A percentile compares a stretch with the other conserved stretches of the same genome.
phyloP scores from a whole-genome alignment of 805 yeast species.

The Kockiozyma suomiensis region DNA sequence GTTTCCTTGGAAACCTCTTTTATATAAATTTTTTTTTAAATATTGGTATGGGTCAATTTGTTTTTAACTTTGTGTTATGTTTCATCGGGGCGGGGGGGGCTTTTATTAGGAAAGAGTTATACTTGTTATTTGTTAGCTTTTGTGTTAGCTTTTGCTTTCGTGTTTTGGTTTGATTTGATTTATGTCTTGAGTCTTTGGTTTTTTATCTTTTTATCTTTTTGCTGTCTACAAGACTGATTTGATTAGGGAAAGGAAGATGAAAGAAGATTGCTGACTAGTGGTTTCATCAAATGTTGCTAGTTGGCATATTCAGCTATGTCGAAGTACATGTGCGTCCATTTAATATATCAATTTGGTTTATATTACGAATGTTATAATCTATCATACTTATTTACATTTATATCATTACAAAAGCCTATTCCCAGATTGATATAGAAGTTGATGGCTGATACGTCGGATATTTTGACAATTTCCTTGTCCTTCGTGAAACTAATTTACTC shows the following conservation, averaged over 20 bases:
- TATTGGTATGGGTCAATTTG: not conserved
- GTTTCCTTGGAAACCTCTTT: not conserved
- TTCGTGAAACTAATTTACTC: no score
- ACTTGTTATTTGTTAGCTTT: not conserved
- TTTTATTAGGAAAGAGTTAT: not conserved
- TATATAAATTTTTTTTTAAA: not conserved
- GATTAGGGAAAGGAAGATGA: no score
- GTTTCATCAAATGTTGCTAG: not conserved
- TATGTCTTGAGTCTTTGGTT: not conserved
- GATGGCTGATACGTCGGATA: no score
- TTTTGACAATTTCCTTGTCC: no score
- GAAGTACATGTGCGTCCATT: not conserved
- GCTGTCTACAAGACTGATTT: no score
- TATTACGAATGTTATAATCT: not conserved
- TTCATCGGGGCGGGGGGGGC: not conserved
- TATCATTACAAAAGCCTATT: not conserved
- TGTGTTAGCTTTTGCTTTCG: not conserved
- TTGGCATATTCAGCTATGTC: not conserved
- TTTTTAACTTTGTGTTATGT: not conserved
- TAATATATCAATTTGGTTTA: not conserved
- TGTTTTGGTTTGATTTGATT: not conserved
- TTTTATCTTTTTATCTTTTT: no score
- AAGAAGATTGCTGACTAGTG: no score
- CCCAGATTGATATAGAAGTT: no score
- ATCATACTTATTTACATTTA: not conserved